These are phyloP conservation scores for Crucibulum laeve DNA, from an alignment of 768 basidiomycete genomes.

Conservation along the genomic window DNA sequence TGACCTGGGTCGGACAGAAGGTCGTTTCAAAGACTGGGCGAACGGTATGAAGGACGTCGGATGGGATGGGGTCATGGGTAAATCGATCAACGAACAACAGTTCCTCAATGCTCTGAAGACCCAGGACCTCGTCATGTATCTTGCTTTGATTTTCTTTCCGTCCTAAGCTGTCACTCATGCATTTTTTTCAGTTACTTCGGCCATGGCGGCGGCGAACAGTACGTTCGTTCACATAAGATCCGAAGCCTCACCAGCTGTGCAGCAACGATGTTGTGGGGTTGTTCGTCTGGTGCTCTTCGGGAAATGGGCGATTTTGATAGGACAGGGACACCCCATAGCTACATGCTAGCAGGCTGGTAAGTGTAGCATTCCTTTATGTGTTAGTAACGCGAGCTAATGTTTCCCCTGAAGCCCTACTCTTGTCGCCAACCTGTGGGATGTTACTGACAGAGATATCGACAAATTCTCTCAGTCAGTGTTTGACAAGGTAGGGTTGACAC, in stretches of 20 bases:
- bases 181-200: slow-evolving; percentile 78
- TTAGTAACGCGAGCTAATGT: background rate
- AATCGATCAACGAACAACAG: slow-evolving; percentile 80
- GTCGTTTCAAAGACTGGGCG: slow-evolving; percentile 77
- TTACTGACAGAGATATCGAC: slow-evolving; percentile 97
- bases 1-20: slow-evolving; percentile 82
- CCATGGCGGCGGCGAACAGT: slow-evolving; percentile 95
- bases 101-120: slow-evolving; percentile 65
- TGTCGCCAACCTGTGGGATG: slow-evolving; percentile 96
- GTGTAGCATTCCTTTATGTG: slow-evolving; percentile 24
- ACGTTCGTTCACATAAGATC: slow-evolving; percentile 83
- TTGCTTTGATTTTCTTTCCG: slow-evolving; percentile 13
- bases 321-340: slow-evolving; percentile 87
- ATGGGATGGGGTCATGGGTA: slow-evolving; percentile 82
- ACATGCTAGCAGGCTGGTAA: slow-evolving; percentile 97
- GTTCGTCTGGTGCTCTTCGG: slow-evolving; percentile 84
- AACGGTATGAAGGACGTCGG: slow-evolving; percentile 65
- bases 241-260: slow-evolving; percentile 82
- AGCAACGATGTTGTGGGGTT: slow-evolving; percentile 97
- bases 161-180: slow-evolving; percentile 3
- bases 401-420: slow-evolving; percentile 67
- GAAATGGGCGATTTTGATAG: slow-evolving; percentile 96
- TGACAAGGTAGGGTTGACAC: slow-evolving; percentile 55
- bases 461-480: slow-evolving; percentile 85
- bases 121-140: slow-evolving; percentile 89